Evolutionary conservation across 371 early-diverging fungal species (phyloP), one percentile per base, ranked within the genome.

Genomic region (Apophysomyces sp.): DNA sequence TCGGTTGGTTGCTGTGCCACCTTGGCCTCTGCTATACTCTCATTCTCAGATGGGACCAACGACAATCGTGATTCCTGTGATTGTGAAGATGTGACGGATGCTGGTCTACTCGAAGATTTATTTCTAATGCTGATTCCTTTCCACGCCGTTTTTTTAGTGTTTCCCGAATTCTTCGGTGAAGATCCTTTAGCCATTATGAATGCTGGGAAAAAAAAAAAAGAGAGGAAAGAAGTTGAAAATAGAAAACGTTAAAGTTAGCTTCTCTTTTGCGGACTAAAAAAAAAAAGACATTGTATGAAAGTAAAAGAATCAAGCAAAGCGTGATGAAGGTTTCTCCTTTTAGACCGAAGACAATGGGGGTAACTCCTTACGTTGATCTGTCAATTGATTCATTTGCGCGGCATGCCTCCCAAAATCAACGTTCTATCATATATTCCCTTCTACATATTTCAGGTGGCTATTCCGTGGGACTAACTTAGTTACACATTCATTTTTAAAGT

Each of bases 11-110:
- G 39, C 18, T 26, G 37, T 18, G 57, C 4, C 24, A 18, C 39
- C 40, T 57, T 40, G 39, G 39, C 6, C 40, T 21, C 57, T 26
- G 39, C 2, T 37, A 55, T 27, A 39, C 55, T 55, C 9, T 31
- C 59, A 49, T 51, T 59, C 52, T 44, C 49, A 44, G 59, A 59
- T 51, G 55, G 53, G 8, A 24, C 51, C 21, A 44, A 21, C 12
- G 62, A 57, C 32, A 55, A 34, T 3, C 57, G 56, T 16, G 62
- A 62, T 62, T 62, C 62, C 18, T 62, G 62, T 9, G 62, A 62
- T 18, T 62, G 56, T 11, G 49, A 56, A 8, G 62, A 62, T 9
- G 62, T 51, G n/a, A 37, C 40, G 6, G 49, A 44, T 21, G 49
- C 58, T 1, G 65, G 65, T 29, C 65, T 59, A 26, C 59, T 59